Evolutionary conservation across 192 early-diverging fungal genomes (phyloP), one percentile per base, ranked within the genome.

Genomic region (Coemansia sp.): DNA sequence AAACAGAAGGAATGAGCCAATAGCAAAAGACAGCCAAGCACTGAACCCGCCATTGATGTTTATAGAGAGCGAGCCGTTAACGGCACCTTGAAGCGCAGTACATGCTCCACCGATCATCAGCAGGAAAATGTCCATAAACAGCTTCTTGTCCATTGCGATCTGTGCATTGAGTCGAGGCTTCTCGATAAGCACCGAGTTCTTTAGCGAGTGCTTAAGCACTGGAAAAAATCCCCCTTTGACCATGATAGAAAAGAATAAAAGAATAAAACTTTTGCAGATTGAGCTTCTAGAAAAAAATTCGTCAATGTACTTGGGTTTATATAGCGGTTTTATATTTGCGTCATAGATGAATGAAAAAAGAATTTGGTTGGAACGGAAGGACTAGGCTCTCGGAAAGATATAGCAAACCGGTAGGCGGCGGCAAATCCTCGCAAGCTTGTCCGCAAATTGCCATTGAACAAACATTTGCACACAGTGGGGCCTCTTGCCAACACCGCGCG

Each of bases 1-100:
- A n/a, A 68, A 64, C 8, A 78, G 61, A 3, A 78, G 15, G 4
- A 69, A 44, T 15, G 69, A 78, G 18, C 75, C 75, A 23, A 78
- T 56, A 0, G 64, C 68, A 52, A 78, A 78, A 38, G 75, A 72
- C 4, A 78, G 65, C 75, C 75, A 78, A 0, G 75, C 55, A 2
- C 60, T 46, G 41, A 78, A 78, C 0, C 75, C 69, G 20, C 75
- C 75, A 57, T 65, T 68, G 65, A 72, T 33, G 50, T 68, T 60
- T n/a, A 56, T 61, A 7, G 75, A 71, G 50, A 78, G 35, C 11
- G 68, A 53, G 12, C 75, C 75, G 50, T 78, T 78, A 44, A 78
- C 75, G 2, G 57, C 65, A 0, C 75, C 75, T 36, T 78, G 75
- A 6, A 78, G 45, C 11, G 61, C 28, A 5, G 64, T 71, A 50